Base-by-base conservation (phyloP, 1,284 basidiomycete genomes). In the Ceratobasidium sp. region DNA sequence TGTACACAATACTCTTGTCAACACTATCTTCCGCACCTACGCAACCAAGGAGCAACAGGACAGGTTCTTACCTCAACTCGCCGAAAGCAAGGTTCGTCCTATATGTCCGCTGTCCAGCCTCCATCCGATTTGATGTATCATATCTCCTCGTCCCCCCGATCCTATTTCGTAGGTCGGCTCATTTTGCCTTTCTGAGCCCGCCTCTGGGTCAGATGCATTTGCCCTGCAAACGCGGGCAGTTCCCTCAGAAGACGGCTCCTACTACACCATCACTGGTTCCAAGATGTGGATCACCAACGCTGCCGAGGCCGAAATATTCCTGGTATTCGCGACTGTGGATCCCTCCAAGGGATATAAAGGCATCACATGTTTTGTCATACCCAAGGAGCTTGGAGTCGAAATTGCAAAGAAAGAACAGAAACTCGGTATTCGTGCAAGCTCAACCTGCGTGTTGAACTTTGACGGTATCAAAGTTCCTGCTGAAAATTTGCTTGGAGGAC, bases 241-340 rank as follows among this genome's bases (percentile, higher is more conserved):
- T n/a, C 70, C 70, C 18, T 74, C 70, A 89, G 85, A 95, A 94
- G 84, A 94, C 96, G 79, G 92, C 92, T 30, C 90, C 93, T 82
- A 94, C 81, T 98, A 93, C 89, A 88, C 96, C 44, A 85, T 99
- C 79, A 97, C 97, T 82, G 97, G 97, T 50, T 95, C 94, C 81
- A 99, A 99, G 89, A 97, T 98, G 96, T 87, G 97, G 97, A 99
- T 99, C 82, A 99, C 98, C 65, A 99, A 99, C 88, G 96, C 96
- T 7, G 92, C 92, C 79, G 97, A 99, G 85, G 98, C 98, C 5
- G 96, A 96, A 77, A 90, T 99, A 79, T 95, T 94, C 87, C 90
- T 95, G 78, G 94, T 99, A 68, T 99, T 99, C 81, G 98, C 98
- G 77, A 99, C 96, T 82, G 94, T 95, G 59, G 96, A 99, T 85